Percentiles rank a stretch among this genome's conserved stretches.
Conservation (phyloP, 2,329 filamentous ascomycete genomes). For the Aspergillus phoenicis region DNA sequence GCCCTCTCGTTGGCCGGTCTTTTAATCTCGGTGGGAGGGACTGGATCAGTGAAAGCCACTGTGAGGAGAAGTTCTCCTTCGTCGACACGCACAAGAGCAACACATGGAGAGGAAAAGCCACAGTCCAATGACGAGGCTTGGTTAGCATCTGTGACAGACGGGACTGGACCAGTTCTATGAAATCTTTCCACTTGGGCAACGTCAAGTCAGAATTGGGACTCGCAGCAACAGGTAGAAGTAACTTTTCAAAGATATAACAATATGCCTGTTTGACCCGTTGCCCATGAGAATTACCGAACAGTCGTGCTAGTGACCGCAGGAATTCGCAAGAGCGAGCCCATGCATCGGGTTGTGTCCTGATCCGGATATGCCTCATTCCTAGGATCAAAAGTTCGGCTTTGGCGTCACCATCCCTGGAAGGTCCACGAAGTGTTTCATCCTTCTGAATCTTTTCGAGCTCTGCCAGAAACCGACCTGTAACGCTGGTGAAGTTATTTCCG, state of each 20-base stretch:
- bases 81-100: slow-evolving; percentile 87
- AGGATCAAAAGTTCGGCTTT: slow-evolving; percentile 84
- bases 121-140: slow-evolving; percentile 90
- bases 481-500: slow-evolving; percentile 82
- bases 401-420: slow-evolving; percentile 67
- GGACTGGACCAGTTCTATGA: slow-evolving; percentile 75
- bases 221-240: slow-evolving; percentile 84
- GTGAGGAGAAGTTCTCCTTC: slow-evolving; percentile 76
- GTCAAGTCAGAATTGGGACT: slow-evolving; percentile 76
- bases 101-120: slow-evolving; percentile 84
- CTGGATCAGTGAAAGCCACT: slow-evolving; percentile 83
- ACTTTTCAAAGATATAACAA: slow-evolving; percentile 84
- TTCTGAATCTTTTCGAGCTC: slow-evolving; percentile 79
- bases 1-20: slow-evolving; percentile 74
- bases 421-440: slow-evolving; percentile 59
- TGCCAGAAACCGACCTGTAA: slow-evolving; percentile 76
- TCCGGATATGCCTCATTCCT: slow-evolving; percentile 85
- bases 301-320: slow-evolving; percentile 74
- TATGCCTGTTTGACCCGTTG: slow-evolving; percentile 91
- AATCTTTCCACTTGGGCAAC: slow-evolving; percentile 82
- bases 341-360: slow-evolving; percentile 71
- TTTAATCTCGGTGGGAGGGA: slow-evolving; percentile 80
- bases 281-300: slow-evolving; percentile 84
- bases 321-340: slow-evolving; percentile 92
- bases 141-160: slow-evolving; percentile 80